Evolutionary conservation across 495 filamentous ascomycete species (phyloP).

Genomic region (Melanomma pulvis-pyrius): DNA sequence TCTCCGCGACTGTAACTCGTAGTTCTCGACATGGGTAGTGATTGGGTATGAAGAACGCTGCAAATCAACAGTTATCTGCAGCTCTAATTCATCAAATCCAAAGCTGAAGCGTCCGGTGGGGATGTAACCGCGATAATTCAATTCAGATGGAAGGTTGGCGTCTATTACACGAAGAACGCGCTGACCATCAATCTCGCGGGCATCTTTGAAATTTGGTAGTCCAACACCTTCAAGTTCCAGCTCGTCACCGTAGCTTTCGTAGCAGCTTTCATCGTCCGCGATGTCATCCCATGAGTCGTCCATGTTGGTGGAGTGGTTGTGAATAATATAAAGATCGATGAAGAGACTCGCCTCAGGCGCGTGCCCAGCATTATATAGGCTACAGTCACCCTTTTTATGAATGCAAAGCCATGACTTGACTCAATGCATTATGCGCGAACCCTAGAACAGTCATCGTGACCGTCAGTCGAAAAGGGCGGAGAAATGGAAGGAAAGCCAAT

Average conservation of each 20-base stretch:
- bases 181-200: background rate
- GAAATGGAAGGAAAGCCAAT: background rate
- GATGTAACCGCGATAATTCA: constrained; percentile 7
- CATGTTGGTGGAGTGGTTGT: background rate
- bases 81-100: constrained; percentile 18
- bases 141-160: background rate
- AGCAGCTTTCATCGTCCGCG: background rate
- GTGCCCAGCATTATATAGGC: background rate
- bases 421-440: background rate
- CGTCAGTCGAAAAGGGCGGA: background rate
- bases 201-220: background rate
- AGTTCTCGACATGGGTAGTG: constrained; percentile 2
- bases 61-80: background rate
- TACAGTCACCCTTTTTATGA: background rate
- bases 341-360: background rate
- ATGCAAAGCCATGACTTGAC: too few relatives aligned
- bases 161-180: constrained; percentile 1
- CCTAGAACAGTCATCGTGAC: background rate
- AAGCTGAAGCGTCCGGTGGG: background rate
- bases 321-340: too few relatives aligned
- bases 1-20: background rate
- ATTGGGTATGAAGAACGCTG: background rate
- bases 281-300: background rate
- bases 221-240: background rate
- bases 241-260: background rate